These are phyloP conservation scores for Monascus ruber DNA, from an alignment of 2,329 filamentous ascomycete species.

Conservation along the genomic window DNA sequence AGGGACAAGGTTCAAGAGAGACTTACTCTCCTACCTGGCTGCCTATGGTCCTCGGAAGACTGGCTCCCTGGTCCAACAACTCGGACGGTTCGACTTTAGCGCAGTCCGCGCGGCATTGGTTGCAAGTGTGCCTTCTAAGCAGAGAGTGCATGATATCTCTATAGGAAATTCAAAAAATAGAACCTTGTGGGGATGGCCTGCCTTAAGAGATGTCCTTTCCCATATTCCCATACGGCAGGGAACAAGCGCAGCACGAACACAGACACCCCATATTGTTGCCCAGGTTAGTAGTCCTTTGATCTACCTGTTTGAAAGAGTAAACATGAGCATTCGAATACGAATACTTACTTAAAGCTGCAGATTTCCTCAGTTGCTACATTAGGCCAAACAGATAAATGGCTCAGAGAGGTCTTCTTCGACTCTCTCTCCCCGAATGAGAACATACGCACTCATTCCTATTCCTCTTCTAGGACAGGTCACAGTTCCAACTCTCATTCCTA, in stretches of 20 bases:
- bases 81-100: constrained; percentile 58
- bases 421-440: constrained; percentile 18
- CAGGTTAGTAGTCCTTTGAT: constrained; percentile 17
- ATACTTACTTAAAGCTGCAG: constrained; percentile 34
- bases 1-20: constrained; percentile 61
- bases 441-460: background rate
- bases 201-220: constrained; percentile 49
- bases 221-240: constrained; percentile 37
- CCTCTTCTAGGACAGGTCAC: too few species aligned
- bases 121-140: constrained; percentile 64
- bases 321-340: background rate
- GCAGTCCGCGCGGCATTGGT: constrained; percentile 58
- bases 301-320: background rate
- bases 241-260: constrained; percentile 6
- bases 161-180: constrained; percentile 29
- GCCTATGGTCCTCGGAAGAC: constrained; percentile 53
- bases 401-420: constrained; percentile 52
- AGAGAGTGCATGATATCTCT: constrained; percentile 32
- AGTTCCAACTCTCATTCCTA: constrained; percentile 1
- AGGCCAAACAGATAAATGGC: constrained; percentile 59
- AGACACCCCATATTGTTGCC: constrained; percentile 24
- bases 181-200: constrained; percentile 68
- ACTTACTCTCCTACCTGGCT: constrained; percentile 60
- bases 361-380: constrained; percentile 76
- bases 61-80: constrained; percentile 45